Evolutionary conservation across 257 asterid genomes (phyloP).

Genomic region (Thymus mandschuricus): DNA sequence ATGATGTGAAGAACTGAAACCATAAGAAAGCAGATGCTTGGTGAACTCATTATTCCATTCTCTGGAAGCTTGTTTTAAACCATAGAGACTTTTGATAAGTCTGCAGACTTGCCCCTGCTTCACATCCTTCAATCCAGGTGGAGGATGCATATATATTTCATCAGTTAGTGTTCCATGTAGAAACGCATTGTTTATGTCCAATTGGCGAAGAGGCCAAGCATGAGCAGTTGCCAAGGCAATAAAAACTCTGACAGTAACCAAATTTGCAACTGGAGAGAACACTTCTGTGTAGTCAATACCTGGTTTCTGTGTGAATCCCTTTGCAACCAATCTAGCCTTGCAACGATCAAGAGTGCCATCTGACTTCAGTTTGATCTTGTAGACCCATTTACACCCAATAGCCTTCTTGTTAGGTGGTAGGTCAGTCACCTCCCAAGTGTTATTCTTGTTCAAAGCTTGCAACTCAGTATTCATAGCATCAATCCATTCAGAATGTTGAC

Average conservation of each 20-base stretch:
- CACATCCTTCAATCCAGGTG: too few species aligned
- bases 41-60: too few species aligned
- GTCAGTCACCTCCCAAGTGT: background rate
- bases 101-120: too few species aligned
- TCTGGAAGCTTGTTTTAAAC: too few species aligned
- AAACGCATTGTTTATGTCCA: background rate
- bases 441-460: background rate
- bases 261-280: background rate
- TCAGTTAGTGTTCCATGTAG: background rate
- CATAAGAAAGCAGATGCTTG: too few species aligned
- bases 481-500: background rate
- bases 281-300: background rate
- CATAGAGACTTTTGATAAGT: too few species aligned
- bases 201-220: background rate
- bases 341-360: background rate
- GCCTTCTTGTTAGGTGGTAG: background rate
- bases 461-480: background rate
- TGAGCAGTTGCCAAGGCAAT: too few species aligned
- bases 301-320: background rate
- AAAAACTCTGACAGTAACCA: background rate
- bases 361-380: background rate
- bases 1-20: too few species aligned
- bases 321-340: background rate
- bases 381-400: background rate
- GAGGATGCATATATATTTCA: too few species aligned